Conservation (phyloP, 805 yeast species). For the Zygosaccharomyces rouxii region DNA sequence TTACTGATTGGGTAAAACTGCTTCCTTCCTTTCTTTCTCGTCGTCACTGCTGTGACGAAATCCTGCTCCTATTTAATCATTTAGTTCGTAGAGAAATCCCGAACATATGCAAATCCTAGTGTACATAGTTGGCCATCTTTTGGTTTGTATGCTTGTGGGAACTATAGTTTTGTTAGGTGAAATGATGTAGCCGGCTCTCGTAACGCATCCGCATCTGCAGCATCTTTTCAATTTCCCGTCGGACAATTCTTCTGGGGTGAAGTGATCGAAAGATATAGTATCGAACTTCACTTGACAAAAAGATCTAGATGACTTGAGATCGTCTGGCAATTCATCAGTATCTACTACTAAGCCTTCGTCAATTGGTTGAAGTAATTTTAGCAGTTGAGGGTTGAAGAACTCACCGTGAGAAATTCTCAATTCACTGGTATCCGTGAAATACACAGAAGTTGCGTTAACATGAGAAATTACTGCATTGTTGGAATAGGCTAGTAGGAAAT, state of each 20-base stretch:
- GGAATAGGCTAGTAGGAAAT: constrained; percentile 28
- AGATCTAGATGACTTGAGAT: constrained; percentile 28
- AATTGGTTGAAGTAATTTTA: constrained; percentile 37
- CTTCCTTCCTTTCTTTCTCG: neutral
- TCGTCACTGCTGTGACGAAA: neutral
- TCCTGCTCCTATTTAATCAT: neutral
- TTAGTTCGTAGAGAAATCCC: constrained; percentile 33
- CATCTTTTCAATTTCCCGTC: constrained; percentile 41
- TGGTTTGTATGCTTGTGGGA: constrained; percentile 33
- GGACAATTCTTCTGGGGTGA: constrained; percentile 19
- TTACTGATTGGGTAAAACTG: no score
- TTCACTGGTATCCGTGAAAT: constrained; percentile 32
- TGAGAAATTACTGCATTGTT: constrained; percentile 30
- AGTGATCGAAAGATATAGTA: constrained; percentile 33
- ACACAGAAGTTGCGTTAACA: constrained; percentile 29
- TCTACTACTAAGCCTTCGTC: constrained; percentile 44
- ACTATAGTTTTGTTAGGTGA: constrained; percentile 33
- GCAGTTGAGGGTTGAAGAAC: constrained; percentile 29
- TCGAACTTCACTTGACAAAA: constrained; percentile 36
- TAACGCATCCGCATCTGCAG: constrained; percentile 50
- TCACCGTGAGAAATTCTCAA: constrained; percentile 31
- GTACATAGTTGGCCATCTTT: constrained; percentile 37
- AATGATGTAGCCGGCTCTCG: constrained; percentile 36
- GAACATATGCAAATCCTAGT: constrained; percentile 35
- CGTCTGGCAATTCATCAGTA: constrained; percentile 49